Percentiles rank a stretch among this genome's conserved stretches.
Evolutionary conservation across 306 rosid species (phyloP).

Genomic region (Prunus davidiana): DNA sequence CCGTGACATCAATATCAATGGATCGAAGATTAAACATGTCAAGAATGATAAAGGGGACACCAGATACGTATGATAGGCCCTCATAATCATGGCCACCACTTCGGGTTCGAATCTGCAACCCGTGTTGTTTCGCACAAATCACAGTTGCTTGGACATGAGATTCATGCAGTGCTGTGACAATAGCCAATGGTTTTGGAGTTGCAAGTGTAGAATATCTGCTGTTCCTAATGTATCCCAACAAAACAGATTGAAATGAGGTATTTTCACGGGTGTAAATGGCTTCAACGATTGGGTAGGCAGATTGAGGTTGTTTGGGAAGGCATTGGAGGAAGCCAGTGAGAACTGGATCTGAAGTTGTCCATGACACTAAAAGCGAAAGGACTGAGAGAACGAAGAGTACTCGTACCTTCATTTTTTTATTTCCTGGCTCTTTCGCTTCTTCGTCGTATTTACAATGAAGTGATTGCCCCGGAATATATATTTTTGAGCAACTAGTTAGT

Average conservation of each 20-base stretch:
- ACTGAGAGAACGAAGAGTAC: not conserved
- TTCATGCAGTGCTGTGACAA: constrained; percentile 12
- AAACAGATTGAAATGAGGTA: constrained; percentile 10
- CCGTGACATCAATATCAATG: constrained; percentile 1
- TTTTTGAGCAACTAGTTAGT: too few relatives aligned
- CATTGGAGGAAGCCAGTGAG: constrained; percentile 8
- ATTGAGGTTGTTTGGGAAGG: not conserved
- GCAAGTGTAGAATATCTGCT: constrained; percentile 1
- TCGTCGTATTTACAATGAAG: too few relatives aligned
- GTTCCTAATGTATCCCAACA: constrained; percentile 23
- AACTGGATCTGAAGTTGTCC: not conserved
- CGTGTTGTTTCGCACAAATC: constrained; percentile 12
- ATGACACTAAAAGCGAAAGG: not conserved
- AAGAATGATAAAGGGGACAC: constrained; percentile 23
- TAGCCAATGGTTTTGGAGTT: constrained; percentile 29
- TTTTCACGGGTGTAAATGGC: constrained; percentile 21
- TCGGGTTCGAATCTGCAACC: constrained; percentile 24
- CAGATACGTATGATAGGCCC: constrained; percentile 24
- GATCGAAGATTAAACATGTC: constrained; percentile 32
- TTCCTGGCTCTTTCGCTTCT: not conserved
- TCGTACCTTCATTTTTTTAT: not conserved
- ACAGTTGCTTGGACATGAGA: constrained; percentile 31
- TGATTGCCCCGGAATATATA: too few relatives aligned
- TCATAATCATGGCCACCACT: constrained; percentile 44
- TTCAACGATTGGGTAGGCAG: constrained; percentile 11